Evolutionary conservation across 176 grass and related monocot genomes (phyloP).

Genomic region (Echinochloa phyllopogon): DNA sequence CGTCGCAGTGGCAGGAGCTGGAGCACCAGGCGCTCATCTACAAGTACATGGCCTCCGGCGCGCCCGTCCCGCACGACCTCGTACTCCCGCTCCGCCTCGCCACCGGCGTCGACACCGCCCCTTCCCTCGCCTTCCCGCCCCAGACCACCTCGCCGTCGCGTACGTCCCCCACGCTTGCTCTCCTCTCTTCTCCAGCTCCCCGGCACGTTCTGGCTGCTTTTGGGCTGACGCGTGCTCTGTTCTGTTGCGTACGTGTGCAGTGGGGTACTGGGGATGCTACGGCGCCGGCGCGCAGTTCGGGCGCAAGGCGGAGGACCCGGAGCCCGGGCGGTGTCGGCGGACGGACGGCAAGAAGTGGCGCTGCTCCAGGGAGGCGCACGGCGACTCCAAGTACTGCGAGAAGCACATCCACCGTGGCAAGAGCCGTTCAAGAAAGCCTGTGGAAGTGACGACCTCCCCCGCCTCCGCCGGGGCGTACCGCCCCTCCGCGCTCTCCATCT

Average conservation of each 20-base stretch:
- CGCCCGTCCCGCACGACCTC: conserved; percentile 82
- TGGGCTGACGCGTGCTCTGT: background rate
- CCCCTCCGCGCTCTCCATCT: conserved; percentile 48
- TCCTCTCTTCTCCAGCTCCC: too few relatives aligned
- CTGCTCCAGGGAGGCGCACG: conserved; percentile 82
- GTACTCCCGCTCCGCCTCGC: conserved; percentile 68
- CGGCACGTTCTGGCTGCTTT: too few relatives aligned
- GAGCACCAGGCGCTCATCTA: conserved; percentile 96
- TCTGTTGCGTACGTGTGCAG: background rate
- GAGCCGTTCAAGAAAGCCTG: conserved; percentile 99
- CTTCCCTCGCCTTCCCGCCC: conserved; percentile 68
- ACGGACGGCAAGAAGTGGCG: conserved; percentile 99
- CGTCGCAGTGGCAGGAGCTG: conserved; percentile 93
- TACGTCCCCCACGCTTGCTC: conserved; percentile 11
- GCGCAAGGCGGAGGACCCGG: conserved; percentile 72
- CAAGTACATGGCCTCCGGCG: conserved; percentile 88
- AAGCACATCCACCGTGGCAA: conserved; percentile 97
- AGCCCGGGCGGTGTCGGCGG: conserved; percentile 85
- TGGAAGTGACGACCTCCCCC: conserved; percentile 50
- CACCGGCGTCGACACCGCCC: conserved; percentile 54
- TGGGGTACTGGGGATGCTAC: conserved; percentile 77
- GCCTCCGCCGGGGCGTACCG: conserved; percentile 28
- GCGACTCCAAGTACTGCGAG: conserved; percentile 96
- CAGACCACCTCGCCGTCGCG: conserved; percentile 47
- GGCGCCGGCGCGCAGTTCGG: conserved; percentile 53